Conservation (phyloP, 345 rosid genomes). For the Salix dunnii region DNA sequence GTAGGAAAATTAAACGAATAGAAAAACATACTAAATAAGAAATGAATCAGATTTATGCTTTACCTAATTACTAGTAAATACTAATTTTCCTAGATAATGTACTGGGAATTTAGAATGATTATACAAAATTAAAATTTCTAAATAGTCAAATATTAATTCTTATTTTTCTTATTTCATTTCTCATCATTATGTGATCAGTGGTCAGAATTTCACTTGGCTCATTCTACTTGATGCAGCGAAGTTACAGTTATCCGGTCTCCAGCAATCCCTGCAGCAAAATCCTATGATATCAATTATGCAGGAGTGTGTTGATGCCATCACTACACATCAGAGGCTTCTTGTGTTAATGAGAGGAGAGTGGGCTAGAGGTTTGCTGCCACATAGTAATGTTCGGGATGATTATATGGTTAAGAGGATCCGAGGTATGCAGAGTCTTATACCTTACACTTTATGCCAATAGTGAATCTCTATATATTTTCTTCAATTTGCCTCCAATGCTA, state of each 20-base stretch:
- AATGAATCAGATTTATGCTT: no score
- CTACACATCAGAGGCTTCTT: conserved; percentile 88
- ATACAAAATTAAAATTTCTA: no score
- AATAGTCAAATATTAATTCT: no score
- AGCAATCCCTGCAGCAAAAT: conserved; percentile 64
- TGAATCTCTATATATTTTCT: conserved; percentile 4
- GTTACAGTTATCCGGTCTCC: conserved; percentile 43
- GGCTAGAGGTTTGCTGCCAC: conserved; percentile 85
- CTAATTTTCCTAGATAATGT: no score
- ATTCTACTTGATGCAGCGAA: conserved; percentile 46
- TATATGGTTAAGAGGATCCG: conserved; percentile 70
- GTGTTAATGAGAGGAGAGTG: conserved; percentile 89
- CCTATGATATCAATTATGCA: conserved; percentile 65
- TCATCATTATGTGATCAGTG: conserved; percentile 10
- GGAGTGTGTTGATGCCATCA: conserved; percentile 80
- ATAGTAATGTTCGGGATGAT: conserved; percentile 66
- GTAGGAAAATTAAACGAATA: no score
- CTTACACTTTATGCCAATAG: not conserved
- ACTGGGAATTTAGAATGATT: no score
- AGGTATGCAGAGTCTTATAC: conserved; percentile 39
- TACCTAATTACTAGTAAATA: no score
- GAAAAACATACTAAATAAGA: no score
- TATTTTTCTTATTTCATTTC: no score
- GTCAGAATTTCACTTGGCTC: not conserved
- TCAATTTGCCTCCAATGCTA: not conserved